Evolutionary conservation across 2,329 filamentous ascomycete genomes (phyloP).

Genomic region (Aspergillus tamarii): DNA sequence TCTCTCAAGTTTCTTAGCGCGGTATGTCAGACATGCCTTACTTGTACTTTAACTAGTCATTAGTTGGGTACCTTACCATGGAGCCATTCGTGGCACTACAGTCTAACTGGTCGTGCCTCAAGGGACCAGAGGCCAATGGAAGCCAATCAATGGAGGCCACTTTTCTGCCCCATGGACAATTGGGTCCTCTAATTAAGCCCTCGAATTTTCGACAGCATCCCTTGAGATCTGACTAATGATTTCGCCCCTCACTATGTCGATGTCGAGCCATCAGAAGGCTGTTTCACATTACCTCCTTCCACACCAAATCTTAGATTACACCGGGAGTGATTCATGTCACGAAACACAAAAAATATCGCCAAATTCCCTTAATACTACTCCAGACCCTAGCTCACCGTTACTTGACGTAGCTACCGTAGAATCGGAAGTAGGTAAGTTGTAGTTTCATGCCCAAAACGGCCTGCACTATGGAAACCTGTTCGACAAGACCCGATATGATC

Average conservation of each 20-base stretch:
- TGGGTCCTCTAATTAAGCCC: conserved; percentile 1
- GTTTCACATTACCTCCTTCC: neutral
- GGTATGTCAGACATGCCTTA: conserved; percentile 5
- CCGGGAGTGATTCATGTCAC: neutral
- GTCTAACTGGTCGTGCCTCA: conserved; percentile 5
- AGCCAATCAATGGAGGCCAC: conserved; percentile 20
- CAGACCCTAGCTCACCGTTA: neutral
- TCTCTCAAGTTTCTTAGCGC: neutral
- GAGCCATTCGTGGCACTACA: conserved; percentile 1
- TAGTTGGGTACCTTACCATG: conserved; percentile 8
- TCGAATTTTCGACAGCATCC: neutral
- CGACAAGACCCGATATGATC: conserved; percentile 1
- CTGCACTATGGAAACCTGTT: neutral
- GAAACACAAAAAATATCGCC: neutral
- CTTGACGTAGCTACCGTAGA: neutral
- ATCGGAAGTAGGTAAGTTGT: neutral
- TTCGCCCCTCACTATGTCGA: neutral
- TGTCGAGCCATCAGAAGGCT: conserved; percentile 1
- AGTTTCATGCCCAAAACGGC: neutral
- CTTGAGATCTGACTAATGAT: neutral
- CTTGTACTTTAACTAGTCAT: conserved; percentile 6
- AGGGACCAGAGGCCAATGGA: neutral
- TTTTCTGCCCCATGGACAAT: conserved; percentile 9
- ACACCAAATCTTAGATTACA: neutral
- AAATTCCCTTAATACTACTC: neutral